Conservation (phyloP, 176 grass and related monocot species). For the Typha latifolia region DNA sequence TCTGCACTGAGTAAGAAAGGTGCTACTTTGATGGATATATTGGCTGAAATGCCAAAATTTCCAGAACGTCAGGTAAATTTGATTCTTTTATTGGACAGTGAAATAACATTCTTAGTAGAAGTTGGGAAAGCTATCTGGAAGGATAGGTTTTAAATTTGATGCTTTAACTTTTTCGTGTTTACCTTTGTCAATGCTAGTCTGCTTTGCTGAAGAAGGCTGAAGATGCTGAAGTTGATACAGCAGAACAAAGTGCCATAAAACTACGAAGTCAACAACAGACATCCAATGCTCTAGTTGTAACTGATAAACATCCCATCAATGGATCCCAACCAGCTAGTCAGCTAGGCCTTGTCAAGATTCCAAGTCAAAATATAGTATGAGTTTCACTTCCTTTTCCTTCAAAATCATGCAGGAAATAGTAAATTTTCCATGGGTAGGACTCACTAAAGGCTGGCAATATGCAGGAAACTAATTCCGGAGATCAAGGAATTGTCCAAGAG, state of each 20-base stretch:
- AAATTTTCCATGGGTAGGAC: neutral
- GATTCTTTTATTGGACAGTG: neutral
- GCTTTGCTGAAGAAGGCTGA: constrained; percentile 93
- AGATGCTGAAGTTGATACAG: constrained; percentile 95
- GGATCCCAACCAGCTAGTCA: constrained; percentile 51
- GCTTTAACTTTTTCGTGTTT: constrained; percentile 3
- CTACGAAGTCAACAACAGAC: constrained; percentile 86
- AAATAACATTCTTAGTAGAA: neutral
- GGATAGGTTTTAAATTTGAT: constrained; percentile 2
- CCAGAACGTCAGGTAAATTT: constrained; percentile 78
- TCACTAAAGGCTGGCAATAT: constrained; percentile 27
- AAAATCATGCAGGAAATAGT: constrained; percentile 5
- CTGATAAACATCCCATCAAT: constrained; percentile 59
- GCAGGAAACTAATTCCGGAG: constrained; percentile 41
- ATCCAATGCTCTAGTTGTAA: constrained; percentile 79
- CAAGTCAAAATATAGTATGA: constrained; percentile 64
- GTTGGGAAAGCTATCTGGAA: neutral
- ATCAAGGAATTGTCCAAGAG: constrained; percentile 51
- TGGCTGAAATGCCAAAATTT: constrained; percentile 99
- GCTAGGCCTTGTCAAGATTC: constrained; percentile 84
- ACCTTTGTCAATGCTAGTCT: constrained; percentile 60
- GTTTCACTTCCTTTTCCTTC: constrained; percentile 15
- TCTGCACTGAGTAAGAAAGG: constrained; percentile 88
- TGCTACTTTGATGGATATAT: constrained; percentile 71
- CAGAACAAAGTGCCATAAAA: constrained; percentile 99